Evolutionary conservation across 768 basidiomycete species (phyloP).

Genomic region (Rhizopogon vesiculosus): DNA sequence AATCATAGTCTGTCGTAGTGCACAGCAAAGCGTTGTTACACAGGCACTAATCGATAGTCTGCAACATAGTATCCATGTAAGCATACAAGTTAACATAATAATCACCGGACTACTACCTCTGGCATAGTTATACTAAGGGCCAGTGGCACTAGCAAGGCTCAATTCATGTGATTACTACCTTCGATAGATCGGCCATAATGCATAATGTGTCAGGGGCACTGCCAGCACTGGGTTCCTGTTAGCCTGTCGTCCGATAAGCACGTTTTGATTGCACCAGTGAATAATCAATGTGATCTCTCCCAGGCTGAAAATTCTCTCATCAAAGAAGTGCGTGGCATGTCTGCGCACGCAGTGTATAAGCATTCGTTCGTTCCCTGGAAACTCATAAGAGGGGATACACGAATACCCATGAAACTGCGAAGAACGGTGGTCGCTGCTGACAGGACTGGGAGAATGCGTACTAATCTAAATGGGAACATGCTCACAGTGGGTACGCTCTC

Average conservation of each 20-base stretch:
- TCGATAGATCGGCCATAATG: not conserved
- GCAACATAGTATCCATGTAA: no score
- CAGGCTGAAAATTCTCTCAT: not conserved
- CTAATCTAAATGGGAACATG: conserved; percentile 2
- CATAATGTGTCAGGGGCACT: not conserved
- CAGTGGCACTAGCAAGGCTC: no score
- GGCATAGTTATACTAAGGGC: no score
- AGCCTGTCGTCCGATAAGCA: not conserved
- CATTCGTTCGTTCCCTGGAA: not conserved
- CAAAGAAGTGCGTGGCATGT: not conserved
- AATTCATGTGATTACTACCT: no score
- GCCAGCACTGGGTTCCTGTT: not conserved
- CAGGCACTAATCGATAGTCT: no score
- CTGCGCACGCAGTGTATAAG: not conserved
- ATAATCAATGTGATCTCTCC: not conserved
- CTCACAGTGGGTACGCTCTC: conserved; percentile 7
- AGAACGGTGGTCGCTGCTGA: not conserved
- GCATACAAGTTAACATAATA: no score
- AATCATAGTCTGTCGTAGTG: no score
- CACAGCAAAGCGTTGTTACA: no score
- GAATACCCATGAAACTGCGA: not conserved
- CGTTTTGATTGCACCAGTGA: not conserved
- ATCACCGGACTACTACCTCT: no score
- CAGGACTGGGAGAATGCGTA: conserved; percentile 7
- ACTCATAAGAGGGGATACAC: not conserved